These are phyloP conservation scores for Alternaria sp. DNA, from an alignment of 2,329 filamentous ascomycete genomes.

Conservation along the genomic window DNA sequence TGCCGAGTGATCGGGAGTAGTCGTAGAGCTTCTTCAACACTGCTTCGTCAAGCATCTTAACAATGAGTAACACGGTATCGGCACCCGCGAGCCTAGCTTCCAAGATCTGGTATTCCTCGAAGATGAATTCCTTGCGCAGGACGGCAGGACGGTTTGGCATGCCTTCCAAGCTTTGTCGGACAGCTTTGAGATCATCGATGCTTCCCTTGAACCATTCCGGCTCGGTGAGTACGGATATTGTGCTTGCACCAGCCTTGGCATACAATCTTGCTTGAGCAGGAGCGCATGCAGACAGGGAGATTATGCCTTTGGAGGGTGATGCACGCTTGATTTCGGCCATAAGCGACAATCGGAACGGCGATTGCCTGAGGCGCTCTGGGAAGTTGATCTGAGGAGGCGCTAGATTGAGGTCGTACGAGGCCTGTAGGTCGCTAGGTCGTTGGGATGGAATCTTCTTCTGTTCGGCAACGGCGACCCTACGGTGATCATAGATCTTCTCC, in stretches of 20 bases:
- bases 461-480: constrained; percentile 75
- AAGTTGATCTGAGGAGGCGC: constrained; percentile 86
- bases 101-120: constrained; percentile 97
- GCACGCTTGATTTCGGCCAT: constrained; percentile 98
- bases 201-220: constrained; percentile 99
- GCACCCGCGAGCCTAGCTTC: constrained; percentile 92
- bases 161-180: constrained; percentile 85
- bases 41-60: constrained; percentile 90
- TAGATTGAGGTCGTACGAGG: constrained; percentile 82
- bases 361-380: constrained; percentile 77
- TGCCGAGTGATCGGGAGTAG: constrained; percentile 88
- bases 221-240: constrained; percentile 98
- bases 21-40: constrained; percentile 80
- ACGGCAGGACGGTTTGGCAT: constrained; percentile 94
- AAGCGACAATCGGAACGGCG: constrained; percentile 86
- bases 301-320: constrained; percentile 94
- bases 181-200: constrained; percentile 88
- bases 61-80: constrained; percentile 92
- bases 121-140: constrained; percentile 94
- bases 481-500: constrained; percentile 86
- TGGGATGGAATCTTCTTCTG: constrained; percentile 90
- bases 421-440: constrained; percentile 82
- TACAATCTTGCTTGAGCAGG: constrained; percentile 91
- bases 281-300: constrained; percentile 85
- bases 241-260: constrained; percentile 90